These are phyloP conservation scores for Nicotiana tabacum DNA, from an alignment of 257 asterid genomes.

Conservation along the genomic window DNA sequence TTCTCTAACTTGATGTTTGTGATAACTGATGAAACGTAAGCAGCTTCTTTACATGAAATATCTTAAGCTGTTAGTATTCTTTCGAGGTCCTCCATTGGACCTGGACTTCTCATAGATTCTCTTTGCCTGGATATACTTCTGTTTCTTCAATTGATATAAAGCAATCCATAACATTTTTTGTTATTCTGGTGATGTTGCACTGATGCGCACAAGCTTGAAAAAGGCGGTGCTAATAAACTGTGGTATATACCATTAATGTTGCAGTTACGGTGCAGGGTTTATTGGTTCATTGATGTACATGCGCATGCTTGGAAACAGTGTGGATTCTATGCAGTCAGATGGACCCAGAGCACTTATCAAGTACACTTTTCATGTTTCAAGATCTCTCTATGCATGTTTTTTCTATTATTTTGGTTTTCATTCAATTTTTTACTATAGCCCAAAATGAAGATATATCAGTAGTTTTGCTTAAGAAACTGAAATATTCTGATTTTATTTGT, in stretches of 20 bases:
- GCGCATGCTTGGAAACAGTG: conserved; percentile 86
- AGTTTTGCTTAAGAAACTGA: background rate
- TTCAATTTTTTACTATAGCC: too few species aligned
- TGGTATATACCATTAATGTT: background rate
- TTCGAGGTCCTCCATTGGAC: background rate
- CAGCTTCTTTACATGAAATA: background rate
- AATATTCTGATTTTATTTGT: background rate
- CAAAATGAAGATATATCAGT: too few species aligned
- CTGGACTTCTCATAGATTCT: background rate
- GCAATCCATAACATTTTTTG: background rate
- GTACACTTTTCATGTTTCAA: conserved; percentile 32
- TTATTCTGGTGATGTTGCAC: background rate
- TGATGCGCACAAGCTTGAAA: background rate
- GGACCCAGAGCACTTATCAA: conserved; percentile 82
- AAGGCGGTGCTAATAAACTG: background rate
- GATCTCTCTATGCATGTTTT: too few species aligned
- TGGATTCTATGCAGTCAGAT: conserved; percentile 79
- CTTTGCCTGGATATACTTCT: background rate
- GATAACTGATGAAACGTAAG: background rate
- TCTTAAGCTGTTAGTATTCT: background rate
- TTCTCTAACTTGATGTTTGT: background rate
- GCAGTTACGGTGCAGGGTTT: conserved; percentile 72
- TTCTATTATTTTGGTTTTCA: too few species aligned
- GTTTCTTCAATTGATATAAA: background rate
- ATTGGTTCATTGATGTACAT: conserved; percentile 83